These are phyloP conservation scores for Trypanosoma rangeli DNA, from an alignment of 208 protist genomes.

Conservation along the genomic window DNA sequence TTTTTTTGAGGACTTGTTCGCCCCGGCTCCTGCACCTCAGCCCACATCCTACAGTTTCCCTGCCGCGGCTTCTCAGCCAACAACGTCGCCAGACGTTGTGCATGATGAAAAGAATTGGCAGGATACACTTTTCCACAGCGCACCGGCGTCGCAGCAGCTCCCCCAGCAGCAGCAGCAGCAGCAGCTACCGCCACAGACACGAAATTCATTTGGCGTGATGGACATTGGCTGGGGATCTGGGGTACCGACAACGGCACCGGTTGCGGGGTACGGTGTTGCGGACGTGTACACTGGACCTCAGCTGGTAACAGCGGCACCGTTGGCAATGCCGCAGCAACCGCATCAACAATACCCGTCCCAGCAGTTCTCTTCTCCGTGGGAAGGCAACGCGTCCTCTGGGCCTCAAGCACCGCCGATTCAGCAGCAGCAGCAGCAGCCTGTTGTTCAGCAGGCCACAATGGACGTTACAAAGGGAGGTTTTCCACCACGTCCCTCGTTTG, in stretches of 20 bases:
- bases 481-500: slow-evolving; percentile 12
- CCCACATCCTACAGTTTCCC: neutral
- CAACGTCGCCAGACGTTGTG: neutral
- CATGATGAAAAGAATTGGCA: slow-evolving; percentile 17
- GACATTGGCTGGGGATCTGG: slow-evolving; percentile 31
- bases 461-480: slow-evolving; percentile 43
- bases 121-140: slow-evolving; percentile 20
- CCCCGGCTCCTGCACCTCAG: slow-evolving; percentile 19
- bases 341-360: slow-evolving; percentile 40
- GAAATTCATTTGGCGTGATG: slow-evolving; percentile 48
- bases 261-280: neutral
- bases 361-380: slow-evolving; percentile 34
- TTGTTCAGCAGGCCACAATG: slow-evolving; percentile 25
- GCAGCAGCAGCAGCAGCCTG: slow-evolving; percentile 28
- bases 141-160: slow-evolving; percentile 13
- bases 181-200: slow-evolving; percentile 30
- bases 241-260: slow-evolving; percentile 22
- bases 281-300: neutral
- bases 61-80: neutral
- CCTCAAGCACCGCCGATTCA: slow-evolving; percentile 29
- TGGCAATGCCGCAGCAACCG: slow-evolving; percentile 22
- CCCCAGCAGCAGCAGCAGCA: slow-evolving; percentile 13
- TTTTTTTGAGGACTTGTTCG: slow-evolving; percentile 79
- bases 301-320: slow-evolving; percentile 18
- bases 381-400: neutral